Evolutionary conservation across 2,329 filamentous ascomycete species (phyloP).

Genomic region (Colletotrichum noveboracense): DNA sequence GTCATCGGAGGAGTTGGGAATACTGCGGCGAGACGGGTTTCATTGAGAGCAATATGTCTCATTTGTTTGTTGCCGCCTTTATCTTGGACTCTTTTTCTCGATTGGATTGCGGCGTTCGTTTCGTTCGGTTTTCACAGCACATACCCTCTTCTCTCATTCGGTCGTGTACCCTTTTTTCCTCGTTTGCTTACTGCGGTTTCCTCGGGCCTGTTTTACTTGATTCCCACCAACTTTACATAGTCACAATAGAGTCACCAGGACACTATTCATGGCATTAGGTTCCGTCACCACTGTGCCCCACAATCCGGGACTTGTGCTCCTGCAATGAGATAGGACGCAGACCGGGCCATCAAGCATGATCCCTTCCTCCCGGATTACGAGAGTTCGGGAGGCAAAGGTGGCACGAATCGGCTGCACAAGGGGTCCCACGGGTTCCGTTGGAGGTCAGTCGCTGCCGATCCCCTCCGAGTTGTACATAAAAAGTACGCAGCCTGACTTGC

Average conservation of each 20-base stretch:
- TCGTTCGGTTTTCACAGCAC: slow-evolving; percentile 4
- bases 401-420: not conserved
- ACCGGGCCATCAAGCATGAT: not conserved
- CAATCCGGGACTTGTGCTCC: not conserved
- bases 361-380: not conserved
- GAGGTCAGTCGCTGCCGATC: not conserved
- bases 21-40: not conserved
- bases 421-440: not conserved
- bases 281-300: not conserved
- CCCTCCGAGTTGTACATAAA: not conserved
- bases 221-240: not conserved
- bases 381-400: not conserved
- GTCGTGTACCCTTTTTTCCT: not conserved
- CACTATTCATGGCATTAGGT: slow-evolving; percentile 2
- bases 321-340: not conserved
- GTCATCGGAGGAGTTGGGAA: slow-evolving; percentile 15
- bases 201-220: not conserved
- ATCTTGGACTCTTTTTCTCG: not conserved
- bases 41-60: not conserved
- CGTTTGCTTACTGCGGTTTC: not conserved
- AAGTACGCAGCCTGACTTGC: not conserved
- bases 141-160: slow-evolving; percentile 18
- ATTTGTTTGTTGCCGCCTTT: slow-evolving; percentile 2
- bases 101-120: slow-evolving; percentile 16
- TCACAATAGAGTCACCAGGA: slow-evolving; percentile 14